Evolutionary conservation across 305 asterid species (phyloP).

Genomic region (Ilex paraguariensis): DNA sequence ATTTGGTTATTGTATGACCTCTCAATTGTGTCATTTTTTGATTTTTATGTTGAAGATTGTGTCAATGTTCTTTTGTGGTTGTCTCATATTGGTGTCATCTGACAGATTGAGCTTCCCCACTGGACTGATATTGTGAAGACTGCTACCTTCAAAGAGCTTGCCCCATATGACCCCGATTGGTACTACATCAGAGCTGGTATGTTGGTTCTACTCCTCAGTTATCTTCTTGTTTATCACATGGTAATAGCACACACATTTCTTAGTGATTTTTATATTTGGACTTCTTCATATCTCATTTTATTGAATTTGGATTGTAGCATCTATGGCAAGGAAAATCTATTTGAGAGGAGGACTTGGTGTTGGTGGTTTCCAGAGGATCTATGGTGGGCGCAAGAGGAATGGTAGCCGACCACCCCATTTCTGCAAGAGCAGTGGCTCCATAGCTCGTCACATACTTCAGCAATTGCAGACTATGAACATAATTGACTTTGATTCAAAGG

Average conservation of each 20-base stretch:
- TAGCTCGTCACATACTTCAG: slow-evolving; percentile 42
- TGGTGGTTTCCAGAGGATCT: slow-evolving; percentile 33
- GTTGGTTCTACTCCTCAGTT: background rate
- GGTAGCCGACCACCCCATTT: slow-evolving; percentile 39
- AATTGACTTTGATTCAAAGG: slow-evolving; percentile 32
- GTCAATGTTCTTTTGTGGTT: background rate
- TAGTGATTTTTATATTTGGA: too few species aligned
- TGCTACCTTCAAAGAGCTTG: slow-evolving; percentile 38
- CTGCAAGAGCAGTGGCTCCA: slow-evolving; percentile 41
- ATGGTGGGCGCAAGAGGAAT: slow-evolving; percentile 46
- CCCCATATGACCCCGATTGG: slow-evolving; percentile 49
- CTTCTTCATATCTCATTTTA: background rate
- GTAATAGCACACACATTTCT: too few species aligned
- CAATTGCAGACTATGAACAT: slow-evolving; percentile 36
- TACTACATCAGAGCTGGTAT: slow-evolving; percentile 44
- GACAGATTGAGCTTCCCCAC: slow-evolving; percentile 41
- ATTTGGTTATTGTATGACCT: too few species aligned
- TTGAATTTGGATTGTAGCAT: slow-evolving; percentile 19
- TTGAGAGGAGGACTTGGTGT: slow-evolving; percentile 40
- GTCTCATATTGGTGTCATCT: background rate
- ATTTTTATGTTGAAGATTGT: background rate
- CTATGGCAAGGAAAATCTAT: slow-evolving; percentile 42
- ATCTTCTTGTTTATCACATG: background rate
- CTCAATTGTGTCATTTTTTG: too few species aligned
- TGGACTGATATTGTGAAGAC: slow-evolving; percentile 51